Base-by-base conservation (phyloP, 306 rosid species). In the Lathyrus aphaca region DNA sequence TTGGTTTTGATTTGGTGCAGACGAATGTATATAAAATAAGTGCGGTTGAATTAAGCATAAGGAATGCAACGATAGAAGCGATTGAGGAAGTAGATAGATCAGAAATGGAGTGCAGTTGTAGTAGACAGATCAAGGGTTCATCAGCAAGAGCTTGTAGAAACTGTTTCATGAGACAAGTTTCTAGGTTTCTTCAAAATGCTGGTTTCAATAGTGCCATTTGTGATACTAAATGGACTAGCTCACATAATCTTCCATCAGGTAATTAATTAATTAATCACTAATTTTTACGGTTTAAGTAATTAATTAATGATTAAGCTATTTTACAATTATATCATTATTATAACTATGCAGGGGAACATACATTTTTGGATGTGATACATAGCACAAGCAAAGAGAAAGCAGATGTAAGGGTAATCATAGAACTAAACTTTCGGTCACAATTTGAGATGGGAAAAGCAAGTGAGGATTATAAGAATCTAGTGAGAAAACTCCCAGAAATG, bases 141-240 rank as follows among this genome's bases (percentile, higher is more conserved):
- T 11, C 23, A 3, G 68, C 46, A 3, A 64, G 75, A 46, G 80
- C 82, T 45, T 90, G 95, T 69, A 59, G 83, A 79, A 83, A 57
- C 37, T 92, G 98, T 74, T 64, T 85, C 11, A 61, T 88, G 85
- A 85, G 80, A 69, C 80, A 90, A 72, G 78, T 90, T 58, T 87
- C 87, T 7, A 73, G 76, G 15, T 58, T 79, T 0, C 91, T 92
- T 17, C 82, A 83, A 32, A 81, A 56, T 10, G 77, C 69, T 0
- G 91, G 89, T 27, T 85, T 54, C 71, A 79, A 83, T 32, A 77
- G 81, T 66, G 93, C 96, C 67, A 64, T 92, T 49, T 92, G 98
- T 83, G 85, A 82, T 73, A 84, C 98, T 0, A 90, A 85, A 59
- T 92, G 98, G 98, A 86, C 60, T 63, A 83, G 56, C 11, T 86